Percentiles rank a stretch among this genome's conserved stretches.
Conservation (phyloP, 352 stramenopile species). For the Globisporangium acanthophoron region DNA sequence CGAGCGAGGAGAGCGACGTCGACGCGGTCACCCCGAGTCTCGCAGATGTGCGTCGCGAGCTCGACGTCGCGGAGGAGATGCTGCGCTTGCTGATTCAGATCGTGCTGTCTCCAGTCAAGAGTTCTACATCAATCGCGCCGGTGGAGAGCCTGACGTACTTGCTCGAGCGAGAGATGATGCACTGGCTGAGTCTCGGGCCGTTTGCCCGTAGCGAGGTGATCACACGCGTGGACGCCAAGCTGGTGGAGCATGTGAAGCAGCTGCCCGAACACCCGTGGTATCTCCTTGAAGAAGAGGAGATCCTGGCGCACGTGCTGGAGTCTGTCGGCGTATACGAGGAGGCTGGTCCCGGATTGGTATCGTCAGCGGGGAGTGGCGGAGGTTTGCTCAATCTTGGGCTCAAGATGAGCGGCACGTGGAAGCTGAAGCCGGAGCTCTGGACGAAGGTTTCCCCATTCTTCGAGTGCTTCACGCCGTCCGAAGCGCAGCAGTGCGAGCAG, state of each 20-base stretch:
- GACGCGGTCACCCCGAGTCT: not conserved
- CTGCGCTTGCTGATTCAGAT: slow-evolving; percentile 59
- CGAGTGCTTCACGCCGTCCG: slow-evolving; percentile 70
- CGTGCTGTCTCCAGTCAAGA: slow-evolving; percentile 47
- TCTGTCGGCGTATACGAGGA: slow-evolving; percentile 59
- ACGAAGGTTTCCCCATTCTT: slow-evolving; percentile 53
- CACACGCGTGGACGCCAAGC: slow-evolving; percentile 57
- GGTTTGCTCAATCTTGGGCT: slow-evolving; percentile 41
- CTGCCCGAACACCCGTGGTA: slow-evolving; percentile 40
- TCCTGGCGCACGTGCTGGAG: slow-evolving; percentile 60
- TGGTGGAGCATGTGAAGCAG: slow-evolving; percentile 75
- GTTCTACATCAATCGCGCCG: slow-evolving; percentile 25
- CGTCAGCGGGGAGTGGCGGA: slow-evolving; percentile 9
- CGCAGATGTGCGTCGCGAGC: slow-evolving; percentile 28
- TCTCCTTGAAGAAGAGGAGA: slow-evolving; percentile 72
- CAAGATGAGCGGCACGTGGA: slow-evolving; percentile 70
- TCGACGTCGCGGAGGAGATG: slow-evolving; percentile 56
- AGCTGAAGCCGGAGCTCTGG: slow-evolving; percentile 53
- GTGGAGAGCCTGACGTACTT: slow-evolving; percentile 31
- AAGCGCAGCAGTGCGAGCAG: slow-evolving; percentile 69
- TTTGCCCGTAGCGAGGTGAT: slow-evolving; percentile 67
- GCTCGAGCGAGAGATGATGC: slow-evolving; percentile 66
- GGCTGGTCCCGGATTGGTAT: slow-evolving; percentile 11
- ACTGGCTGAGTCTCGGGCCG: slow-evolving; percentile 68
- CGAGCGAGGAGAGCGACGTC: not conserved